Conservation (phyloP, 1,284 basidiomycete species). For the Hortiboletus rubellus region DNA sequence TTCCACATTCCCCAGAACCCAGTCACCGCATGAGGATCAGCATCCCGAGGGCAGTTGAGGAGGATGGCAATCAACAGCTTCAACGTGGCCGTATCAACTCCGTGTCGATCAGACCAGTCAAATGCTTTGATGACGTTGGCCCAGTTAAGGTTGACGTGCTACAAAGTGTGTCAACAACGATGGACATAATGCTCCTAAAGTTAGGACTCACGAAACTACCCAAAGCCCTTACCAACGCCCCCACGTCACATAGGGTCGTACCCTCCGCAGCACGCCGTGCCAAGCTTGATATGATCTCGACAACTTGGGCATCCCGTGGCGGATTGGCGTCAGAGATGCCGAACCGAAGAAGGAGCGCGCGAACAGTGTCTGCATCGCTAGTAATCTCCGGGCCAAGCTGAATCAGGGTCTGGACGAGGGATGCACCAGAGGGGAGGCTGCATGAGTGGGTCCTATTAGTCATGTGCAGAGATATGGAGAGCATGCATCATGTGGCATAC, state of each 20-base stretch:
- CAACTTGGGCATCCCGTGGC: constrained; percentile 65
- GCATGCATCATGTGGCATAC: constrained; percentile 38
- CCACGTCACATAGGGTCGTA: constrained; percentile 69
- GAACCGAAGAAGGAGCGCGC: constrained; percentile 68
- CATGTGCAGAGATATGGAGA: constrained; percentile 11
- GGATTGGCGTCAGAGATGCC: constrained; percentile 67
- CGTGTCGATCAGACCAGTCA: constrained; percentile 73
- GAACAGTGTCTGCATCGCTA: constrained; percentile 65
- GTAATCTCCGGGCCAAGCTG: constrained; percentile 78
- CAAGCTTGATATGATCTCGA: constrained; percentile 67
- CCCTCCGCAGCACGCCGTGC: constrained; percentile 71
- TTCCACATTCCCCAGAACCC: constrained; percentile 85
- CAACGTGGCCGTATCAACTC: constrained; percentile 80
- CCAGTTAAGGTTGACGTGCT: constrained; percentile 75
- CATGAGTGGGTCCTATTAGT: constrained; percentile 14
- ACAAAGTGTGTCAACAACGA: constrained; percentile 23
- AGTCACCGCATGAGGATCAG: constrained; percentile 70
- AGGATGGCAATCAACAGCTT: constrained; percentile 81
- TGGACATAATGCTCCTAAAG: constrained; percentile 11
- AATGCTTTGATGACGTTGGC: constrained; percentile 76
- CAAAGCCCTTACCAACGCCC: constrained; percentile 70
- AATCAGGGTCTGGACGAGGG: constrained; percentile 69
- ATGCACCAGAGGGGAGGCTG: constrained; percentile 65
- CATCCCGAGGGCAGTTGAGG: constrained; percentile 68
- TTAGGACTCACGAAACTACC: constrained; percentile 60